These are phyloP conservation scores for Fusarium keratoplasticum DNA, from an alignment of 2,329 filamentous ascomycete species.

Conservation along the genomic window DNA sequence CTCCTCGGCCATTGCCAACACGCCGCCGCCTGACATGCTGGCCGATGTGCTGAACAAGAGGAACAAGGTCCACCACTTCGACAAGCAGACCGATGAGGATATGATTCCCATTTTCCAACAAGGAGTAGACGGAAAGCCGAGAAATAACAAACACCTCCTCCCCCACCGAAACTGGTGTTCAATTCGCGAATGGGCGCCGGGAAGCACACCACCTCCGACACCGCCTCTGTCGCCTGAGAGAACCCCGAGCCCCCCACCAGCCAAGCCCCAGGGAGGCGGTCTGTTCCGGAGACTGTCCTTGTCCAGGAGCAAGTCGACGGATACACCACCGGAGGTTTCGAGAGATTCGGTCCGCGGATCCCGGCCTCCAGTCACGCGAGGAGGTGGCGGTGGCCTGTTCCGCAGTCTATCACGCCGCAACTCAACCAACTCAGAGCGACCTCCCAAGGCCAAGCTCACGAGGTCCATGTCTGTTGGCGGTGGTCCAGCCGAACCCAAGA, in stretches of 20 bases:
- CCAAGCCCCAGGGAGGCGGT: slow-evolving; percentile 48
- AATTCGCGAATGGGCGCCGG: slow-evolving; percentile 85
- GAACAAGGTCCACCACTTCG: slow-evolving; percentile 82
- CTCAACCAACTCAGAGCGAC: slow-evolving; percentile 50
- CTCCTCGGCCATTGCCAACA: slow-evolving; percentile 93
- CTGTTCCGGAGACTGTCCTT: slow-evolving; percentile 61
- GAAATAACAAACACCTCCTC: slow-evolving; percentile 91
- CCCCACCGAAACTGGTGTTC: slow-evolving; percentile 97
- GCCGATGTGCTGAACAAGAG: slow-evolving; percentile 93
- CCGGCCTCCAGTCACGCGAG: slow-evolving; percentile 60
- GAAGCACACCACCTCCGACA: slow-evolving; percentile 77
- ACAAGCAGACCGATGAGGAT: slow-evolving; percentile 86
- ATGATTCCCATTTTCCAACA: slow-evolving; percentile 95
- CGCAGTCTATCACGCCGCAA: slow-evolving; percentile 57
- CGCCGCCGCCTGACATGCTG: slow-evolving; percentile 86
- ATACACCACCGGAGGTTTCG: slow-evolving; percentile 52
- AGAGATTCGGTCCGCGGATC: slow-evolving; percentile 55
- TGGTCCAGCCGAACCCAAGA: slow-evolving; percentile 57
- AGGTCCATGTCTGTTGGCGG: slow-evolving; percentile 71
- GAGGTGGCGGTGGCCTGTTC: slow-evolving; percentile 56
- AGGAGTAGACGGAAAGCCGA: slow-evolving; percentile 87
- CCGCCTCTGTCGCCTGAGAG: slow-evolving; percentile 66
- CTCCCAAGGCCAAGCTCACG: slow-evolving; percentile 54
- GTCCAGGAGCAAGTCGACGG: slow-evolving; percentile 49
- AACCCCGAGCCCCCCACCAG: slow-evolving; percentile 54